phyloP scores from a whole-genome alignment of 1,139 yeast genomes.

The Yamadazyma spencermartinsiae region DNA sequence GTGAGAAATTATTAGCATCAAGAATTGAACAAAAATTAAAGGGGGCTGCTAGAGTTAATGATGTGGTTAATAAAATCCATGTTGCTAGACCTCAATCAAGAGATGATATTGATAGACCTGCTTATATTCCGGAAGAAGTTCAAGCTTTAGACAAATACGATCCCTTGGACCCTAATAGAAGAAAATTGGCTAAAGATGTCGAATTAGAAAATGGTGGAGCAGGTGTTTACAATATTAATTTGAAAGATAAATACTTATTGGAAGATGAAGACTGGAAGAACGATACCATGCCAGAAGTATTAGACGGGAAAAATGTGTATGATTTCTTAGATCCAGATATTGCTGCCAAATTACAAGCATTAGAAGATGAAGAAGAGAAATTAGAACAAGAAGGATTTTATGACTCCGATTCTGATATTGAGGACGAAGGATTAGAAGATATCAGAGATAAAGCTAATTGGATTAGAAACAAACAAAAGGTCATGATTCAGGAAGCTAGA shows the following conservation, averaged over 20 bases:
- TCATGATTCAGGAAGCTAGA: conserved; percentile 87
- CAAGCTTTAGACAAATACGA: conserved; percentile 65
- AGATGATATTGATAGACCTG: conserved; percentile 79
- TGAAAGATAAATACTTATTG: conserved; percentile 85
- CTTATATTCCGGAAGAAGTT: conserved; percentile 78
- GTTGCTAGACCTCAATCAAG: conserved; percentile 88
- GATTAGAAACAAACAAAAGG: conserved; percentile 94
- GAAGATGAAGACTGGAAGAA: conserved; percentile 98
- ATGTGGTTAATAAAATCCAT: conserved; percentile 91
- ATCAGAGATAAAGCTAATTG: conserved; percentile 85
- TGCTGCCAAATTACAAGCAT: conserved; percentile 85
- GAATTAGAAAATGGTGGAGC: conserved; percentile 98
- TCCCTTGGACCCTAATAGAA: conserved; percentile 77
- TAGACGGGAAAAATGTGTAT: conserved; percentile 95
- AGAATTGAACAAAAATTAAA: conserved; percentile 96
- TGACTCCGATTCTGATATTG: conserved; percentile 79
- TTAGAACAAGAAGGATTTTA: conserved; percentile 94
- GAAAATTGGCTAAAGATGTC: conserved; percentile 79
- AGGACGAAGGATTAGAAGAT: conserved; percentile 65
- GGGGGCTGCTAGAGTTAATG: conserved; percentile 86
- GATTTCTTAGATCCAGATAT: conserved; percentile 97
- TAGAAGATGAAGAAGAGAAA: conserved; percentile 96
- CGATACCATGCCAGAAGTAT: conserved; percentile 93
- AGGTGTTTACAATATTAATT: conserved; percentile 92
- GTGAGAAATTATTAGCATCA: conserved; percentile 92